Evolutionary conservation across 2,329 filamentous ascomycete genomes (phyloP).

Genomic region (Alternaria incomplexa): DNA sequence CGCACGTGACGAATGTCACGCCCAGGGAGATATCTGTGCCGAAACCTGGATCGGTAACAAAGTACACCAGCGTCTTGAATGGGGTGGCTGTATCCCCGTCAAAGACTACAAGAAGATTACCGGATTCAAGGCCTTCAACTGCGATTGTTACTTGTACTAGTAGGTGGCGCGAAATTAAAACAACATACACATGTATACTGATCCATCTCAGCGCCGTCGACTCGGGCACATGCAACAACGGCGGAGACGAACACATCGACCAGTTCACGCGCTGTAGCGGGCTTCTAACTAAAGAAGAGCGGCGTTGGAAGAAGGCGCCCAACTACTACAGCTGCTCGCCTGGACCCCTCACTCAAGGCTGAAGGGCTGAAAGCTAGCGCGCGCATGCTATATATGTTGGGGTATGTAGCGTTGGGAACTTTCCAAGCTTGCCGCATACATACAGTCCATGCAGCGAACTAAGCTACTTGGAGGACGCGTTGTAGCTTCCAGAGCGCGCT

Average conservation of each 20-base stretch:
- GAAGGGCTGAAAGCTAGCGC: background rate
- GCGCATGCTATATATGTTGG: background rate
- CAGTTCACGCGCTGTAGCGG: background rate
- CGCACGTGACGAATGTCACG: background rate
- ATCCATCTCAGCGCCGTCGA: background rate
- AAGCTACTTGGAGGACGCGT: background rate
- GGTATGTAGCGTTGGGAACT: background rate
- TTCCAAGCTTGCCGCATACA: background rate
- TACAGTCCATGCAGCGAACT: background rate
- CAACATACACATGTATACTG: background rate
- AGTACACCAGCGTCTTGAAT: background rate
- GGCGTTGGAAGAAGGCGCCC: constrained; percentile 1
- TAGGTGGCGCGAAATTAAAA: background rate
- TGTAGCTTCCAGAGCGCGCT: background rate
- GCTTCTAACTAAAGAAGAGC: background rate
- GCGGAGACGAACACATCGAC: background rate
- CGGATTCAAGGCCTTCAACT: constrained; percentile 1
- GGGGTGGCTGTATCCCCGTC: background rate
- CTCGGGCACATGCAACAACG: background rate
- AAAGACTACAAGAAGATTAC: background rate
- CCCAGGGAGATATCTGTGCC: background rate
- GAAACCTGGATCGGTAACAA: constrained; percentile 1
- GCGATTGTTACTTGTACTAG: background rate
- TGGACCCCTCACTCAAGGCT: background rate
- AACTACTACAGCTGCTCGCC: background rate